These are phyloP conservation scores for Ceriops zippeliana DNA, from an alignment of 345 rosid species.

Conservation along the genomic window DNA sequence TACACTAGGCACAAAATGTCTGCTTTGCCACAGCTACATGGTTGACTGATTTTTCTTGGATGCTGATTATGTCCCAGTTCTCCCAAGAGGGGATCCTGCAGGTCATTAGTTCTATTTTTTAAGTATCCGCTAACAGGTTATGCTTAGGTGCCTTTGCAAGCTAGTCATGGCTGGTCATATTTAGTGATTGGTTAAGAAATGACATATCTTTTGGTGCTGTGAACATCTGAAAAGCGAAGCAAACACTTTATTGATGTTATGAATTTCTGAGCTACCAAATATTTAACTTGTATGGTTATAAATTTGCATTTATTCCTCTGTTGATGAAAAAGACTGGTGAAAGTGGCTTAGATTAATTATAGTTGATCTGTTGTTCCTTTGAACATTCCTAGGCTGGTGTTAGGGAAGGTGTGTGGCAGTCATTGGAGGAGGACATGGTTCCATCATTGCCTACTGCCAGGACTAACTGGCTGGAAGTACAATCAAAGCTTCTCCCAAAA, in stretches of 20 bases:
- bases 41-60: neutral
- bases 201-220: neutral
- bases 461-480: constrained; percentile 93
- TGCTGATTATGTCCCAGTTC: neutral
- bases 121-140: neutral
- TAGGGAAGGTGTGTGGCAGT: constrained; percentile 73
- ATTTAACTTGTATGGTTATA: neutral
- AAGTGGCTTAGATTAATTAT: constrained; percentile 11
- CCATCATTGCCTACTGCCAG: constrained; percentile 68
- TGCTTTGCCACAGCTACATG: neutral
- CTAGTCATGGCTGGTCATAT: neutral
- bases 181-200: constrained; percentile 1
- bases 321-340: constrained; percentile 1
- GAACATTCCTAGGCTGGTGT: constrained; percentile 52
- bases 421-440: constrained; percentile 84
- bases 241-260: neutral
- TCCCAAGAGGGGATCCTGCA: neutral
- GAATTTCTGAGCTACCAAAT: neutral
- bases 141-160: neutral
- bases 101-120: constrained; percentile 2
- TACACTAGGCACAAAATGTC: no score
- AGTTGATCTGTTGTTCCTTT: constrained; percentile 13
- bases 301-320: neutral
- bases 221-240: neutral
- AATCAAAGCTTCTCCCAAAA: constrained; percentile 68